Percentiles rank a stretch among this genome's conserved stretches.
Conservation (phyloP, 495 filamentous ascomycete genomes). For the Aspergillus sparsus region DNA sequence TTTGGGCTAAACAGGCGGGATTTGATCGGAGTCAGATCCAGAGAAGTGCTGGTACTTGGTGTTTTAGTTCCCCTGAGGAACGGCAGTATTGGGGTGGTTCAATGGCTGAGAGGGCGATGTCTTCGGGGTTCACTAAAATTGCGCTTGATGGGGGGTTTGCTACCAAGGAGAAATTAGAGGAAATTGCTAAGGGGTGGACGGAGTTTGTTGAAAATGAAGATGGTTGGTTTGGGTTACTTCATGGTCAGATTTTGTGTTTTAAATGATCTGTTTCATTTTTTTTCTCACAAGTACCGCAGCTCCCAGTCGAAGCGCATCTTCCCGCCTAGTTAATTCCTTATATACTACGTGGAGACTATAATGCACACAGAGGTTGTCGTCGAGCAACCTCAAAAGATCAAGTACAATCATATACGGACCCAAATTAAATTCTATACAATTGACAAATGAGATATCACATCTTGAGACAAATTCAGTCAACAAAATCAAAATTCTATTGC, state of each 20-base stretch:
- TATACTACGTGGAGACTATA: too few species aligned
- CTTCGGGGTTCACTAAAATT: conserved; percentile 42
- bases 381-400: too few species aligned
- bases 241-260: conserved; percentile 56
- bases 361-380: too few species aligned
- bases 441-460: too few species aligned
- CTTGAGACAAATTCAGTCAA: too few species aligned
- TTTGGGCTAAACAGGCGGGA: conserved; percentile 52
- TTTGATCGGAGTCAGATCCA: conserved; percentile 37
- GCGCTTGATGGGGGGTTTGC: conserved; percentile 42
- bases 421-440: too few species aligned
- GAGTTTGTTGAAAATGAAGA: conserved; percentile 48
- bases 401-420: too few species aligned
- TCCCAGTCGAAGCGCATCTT: too few species aligned
- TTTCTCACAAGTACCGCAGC: not conserved
- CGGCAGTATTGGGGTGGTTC: conserved; percentile 49
- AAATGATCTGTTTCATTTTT: conserved; percentile 26
- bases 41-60: conserved; percentile 48
- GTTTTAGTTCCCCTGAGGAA: conserved; percentile 47
- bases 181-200: conserved; percentile 44
- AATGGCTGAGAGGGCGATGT: conserved; percentile 45
- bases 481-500: too few species aligned
- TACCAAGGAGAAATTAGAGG: conserved; percentile 39
- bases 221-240: conserved; percentile 53
- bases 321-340: too few species aligned